Evolutionary conservation across 768 basidiomycete genomes (phyloP).

Genomic region (Gautieria morchelliformis): DNA sequence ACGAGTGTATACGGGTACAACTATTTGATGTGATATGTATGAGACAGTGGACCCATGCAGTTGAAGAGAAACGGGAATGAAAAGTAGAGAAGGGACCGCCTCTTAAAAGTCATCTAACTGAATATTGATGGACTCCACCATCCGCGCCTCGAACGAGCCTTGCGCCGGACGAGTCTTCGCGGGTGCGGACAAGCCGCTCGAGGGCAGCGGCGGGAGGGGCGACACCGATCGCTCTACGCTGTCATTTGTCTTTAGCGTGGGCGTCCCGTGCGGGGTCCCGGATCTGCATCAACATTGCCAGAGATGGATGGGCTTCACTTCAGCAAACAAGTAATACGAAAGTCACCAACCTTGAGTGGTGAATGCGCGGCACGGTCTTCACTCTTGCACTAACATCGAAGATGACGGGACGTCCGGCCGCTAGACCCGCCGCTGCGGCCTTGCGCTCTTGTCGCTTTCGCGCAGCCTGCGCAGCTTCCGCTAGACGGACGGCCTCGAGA

Average conservation of each 20-base stretch:
- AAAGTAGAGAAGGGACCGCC: neutral
- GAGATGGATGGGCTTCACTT: slow-evolving; percentile 4
- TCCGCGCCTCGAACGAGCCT: slow-evolving; percentile 38
- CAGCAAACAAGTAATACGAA: neutral
- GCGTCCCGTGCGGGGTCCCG: slow-evolving; percentile 32
- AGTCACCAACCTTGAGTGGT: slow-evolving; percentile 53
- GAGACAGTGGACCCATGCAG: neutral
- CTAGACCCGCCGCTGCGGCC: slow-evolving; percentile 24
- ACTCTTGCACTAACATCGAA: slow-evolving; percentile 59
- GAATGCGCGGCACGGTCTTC: slow-evolving; percentile 51
- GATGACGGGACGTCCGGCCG: slow-evolving; percentile 26
- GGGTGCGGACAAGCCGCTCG: slow-evolving; percentile 14
- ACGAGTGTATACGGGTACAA: neutral
- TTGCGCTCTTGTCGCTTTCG: slow-evolving; percentile 62
- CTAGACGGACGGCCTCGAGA: slow-evolving; percentile 65
- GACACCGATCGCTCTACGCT: slow-evolving; percentile 24
- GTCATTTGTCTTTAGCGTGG: slow-evolving; percentile 24
- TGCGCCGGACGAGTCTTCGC: slow-evolving; percentile 25
- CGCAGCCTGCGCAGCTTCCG: slow-evolving; percentile 62
- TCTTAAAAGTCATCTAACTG: slow-evolving; percentile 73
- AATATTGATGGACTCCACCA: slow-evolving; percentile 62
- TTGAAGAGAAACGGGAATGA: neutral
- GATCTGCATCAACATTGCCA: slow-evolving; percentile 29
- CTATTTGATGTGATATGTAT: neutral
- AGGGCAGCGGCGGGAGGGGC: slow-evolving; percentile 13